A percentile compares a stretch with the other conserved stretches of the same genome.
phyloP scores from a whole-genome alignment of 208 protist genomes.

The Acanthamoeba lenticulata region DNA sequence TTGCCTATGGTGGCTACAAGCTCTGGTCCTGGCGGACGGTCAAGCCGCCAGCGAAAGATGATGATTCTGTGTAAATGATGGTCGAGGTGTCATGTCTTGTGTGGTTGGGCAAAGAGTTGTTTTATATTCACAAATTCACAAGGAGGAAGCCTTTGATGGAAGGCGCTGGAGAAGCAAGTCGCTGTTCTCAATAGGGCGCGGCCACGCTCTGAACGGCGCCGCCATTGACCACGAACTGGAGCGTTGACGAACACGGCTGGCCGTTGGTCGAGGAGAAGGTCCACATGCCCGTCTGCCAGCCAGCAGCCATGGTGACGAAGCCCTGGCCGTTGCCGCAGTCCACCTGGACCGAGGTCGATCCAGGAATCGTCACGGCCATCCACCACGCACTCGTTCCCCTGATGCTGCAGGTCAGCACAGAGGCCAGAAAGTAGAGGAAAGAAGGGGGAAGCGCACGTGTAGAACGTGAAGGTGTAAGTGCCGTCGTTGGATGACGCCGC shows the following conservation, averaged over 20 bases:
- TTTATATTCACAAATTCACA: no score
- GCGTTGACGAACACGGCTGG: background rate
- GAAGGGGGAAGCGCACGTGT: no score
- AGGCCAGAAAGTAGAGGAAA: no score
- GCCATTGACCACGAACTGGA: background rate
- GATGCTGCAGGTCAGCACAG: no score
- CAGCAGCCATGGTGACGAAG: background rate
- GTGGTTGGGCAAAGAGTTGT: no score
- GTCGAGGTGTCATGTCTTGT: no score
- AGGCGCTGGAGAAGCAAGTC: no score
- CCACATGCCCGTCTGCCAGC: background rate
- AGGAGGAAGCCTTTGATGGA: no score
- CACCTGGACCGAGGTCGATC: conserved; percentile 9
- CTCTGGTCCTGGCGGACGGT: background rate
- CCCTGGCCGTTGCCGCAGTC: conserved; percentile 26
- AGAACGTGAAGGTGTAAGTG: no score
- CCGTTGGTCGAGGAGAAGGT: conserved; percentile 27
- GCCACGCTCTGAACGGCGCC: background rate
- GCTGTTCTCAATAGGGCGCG: background rate
- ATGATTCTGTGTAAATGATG: no score
- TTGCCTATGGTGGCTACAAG: conserved; percentile 51
- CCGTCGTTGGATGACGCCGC: no score
- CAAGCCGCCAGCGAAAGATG: no score
- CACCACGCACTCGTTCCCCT: background rate
- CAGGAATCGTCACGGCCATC: conserved; percentile 34